A percentile compares a stretch with the other conserved stretches of the same genome.
Evolutionary conservation across 179 eudicot species (phyloP).

Genomic region (Silene vulgaris): DNA sequence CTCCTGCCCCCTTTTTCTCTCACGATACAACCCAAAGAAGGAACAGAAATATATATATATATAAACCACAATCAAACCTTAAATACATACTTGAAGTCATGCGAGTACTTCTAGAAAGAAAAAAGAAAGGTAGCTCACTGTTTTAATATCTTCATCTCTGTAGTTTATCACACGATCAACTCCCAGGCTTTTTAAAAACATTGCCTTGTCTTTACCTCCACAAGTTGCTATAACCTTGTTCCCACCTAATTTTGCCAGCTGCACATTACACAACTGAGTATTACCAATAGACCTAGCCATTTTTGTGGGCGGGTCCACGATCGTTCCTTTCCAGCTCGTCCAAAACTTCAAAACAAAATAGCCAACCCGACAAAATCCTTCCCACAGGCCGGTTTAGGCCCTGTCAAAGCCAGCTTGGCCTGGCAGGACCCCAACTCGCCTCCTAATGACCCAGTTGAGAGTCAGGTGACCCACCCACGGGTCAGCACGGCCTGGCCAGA

Average conservation of each 20-base stretch:
- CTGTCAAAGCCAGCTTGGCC: too few relatives aligned
- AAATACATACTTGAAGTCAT: neutral
- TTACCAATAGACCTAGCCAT: neutral
- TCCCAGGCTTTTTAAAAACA: constrained; percentile 62
- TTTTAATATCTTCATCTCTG: constrained; percentile 67
- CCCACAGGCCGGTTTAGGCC: too few relatives aligned
- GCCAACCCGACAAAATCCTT: too few relatives aligned
- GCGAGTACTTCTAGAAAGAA: constrained; percentile 7
- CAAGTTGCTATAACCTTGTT: constrained; percentile 94
- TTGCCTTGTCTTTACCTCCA: constrained; percentile 87
- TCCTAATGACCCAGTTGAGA: too few relatives aligned
- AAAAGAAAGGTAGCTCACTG: constrained; percentile 37
- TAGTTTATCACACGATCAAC: constrained; percentile 95
- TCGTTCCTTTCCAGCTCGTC: too few relatives aligned
- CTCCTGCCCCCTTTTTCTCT: neutral
- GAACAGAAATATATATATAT: neutral
- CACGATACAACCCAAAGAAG: neutral
- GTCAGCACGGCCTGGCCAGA: too few relatives aligned
- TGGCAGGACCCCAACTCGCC: too few relatives aligned
- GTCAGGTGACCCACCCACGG: too few relatives aligned
- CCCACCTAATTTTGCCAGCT: constrained; percentile 96
- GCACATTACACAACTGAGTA: constrained; percentile 28
- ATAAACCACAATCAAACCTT: neutral
- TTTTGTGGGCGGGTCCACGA: too few relatives aligned
- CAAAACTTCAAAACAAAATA: too few relatives aligned